Percentiles rank a stretch among this genome's conserved stretches.
phyloP scores from a whole-genome alignment of 257 asterid genomes.

The Solanum medicagineum region DNA sequence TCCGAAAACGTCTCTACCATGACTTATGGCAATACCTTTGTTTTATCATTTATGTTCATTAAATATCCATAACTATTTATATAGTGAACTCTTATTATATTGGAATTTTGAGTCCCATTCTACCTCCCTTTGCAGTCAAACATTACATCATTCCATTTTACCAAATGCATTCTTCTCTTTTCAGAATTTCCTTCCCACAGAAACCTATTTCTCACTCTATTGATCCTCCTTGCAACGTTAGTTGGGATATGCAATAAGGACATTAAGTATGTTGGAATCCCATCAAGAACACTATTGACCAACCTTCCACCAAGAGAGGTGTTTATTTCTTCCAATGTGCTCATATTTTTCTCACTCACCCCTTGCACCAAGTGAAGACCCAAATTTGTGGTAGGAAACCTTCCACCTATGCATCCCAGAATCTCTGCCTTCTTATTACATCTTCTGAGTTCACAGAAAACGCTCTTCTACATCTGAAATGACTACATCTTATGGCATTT shows the following conservation, averaged over 20 bases:
- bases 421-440: neutral
- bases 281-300: neutral
- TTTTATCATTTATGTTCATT: neutral
- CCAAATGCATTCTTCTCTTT: neutral
- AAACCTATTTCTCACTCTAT: neutral
- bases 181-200: neutral
- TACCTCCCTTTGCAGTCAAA: neutral
- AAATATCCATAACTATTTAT: neutral
- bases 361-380: no score
- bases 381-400: neutral
- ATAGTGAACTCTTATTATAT: neutral
- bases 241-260: neutral
- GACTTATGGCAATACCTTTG: neutral
- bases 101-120: neutral
- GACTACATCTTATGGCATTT: neutral
- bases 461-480: neutral
- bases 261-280: neutral
- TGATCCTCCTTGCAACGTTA: neutral
- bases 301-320: neutral
- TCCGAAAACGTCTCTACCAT: neutral
- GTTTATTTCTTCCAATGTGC: neutral
- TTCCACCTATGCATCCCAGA: neutral
- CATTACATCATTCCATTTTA: neutral
- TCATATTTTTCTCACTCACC: no score
- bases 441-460: neutral